These are phyloP conservation scores for Scenedesmus sp. DNA, from an alignment of 163 green algal species.

Conservation along the genomic window DNA sequence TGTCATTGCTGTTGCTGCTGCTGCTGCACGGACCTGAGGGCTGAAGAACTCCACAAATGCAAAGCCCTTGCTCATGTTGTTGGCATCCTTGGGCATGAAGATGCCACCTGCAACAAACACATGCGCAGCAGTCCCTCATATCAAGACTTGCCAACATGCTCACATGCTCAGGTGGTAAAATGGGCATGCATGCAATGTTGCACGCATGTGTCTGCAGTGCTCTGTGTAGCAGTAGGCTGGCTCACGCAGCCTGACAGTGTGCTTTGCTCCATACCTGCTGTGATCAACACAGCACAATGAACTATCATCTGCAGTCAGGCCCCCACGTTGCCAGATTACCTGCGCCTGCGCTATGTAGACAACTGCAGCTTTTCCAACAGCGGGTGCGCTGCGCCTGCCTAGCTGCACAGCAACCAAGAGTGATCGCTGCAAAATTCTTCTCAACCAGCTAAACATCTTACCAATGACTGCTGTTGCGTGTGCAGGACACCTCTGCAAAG, in stretches of 20 bases:
- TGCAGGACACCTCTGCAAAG: neutral
- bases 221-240: too few species aligned
- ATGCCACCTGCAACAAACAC: slow-evolving; percentile 78
- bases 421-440: neutral
- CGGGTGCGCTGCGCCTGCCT: neutral
- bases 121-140: neutral
- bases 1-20: neutral
- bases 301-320: too few species aligned
- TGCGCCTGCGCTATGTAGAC: too few species aligned
- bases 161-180: too few species aligned
- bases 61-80: slow-evolving; percentile 90
- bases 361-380: neutral
- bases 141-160: too few species aligned
- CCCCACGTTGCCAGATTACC: too few species aligned
- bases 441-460: neutral
- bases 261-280: too few species aligned
- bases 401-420: neutral
- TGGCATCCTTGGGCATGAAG: slow-evolving; percentile 90
- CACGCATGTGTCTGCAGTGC: too few species aligned
- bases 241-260: too few species aligned
- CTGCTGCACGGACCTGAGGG: slow-evolving; percentile 52
- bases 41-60: slow-evolving; percentile 95
- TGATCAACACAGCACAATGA: too few species aligned
- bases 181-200: neutral
- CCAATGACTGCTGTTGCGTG: neutral